phyloP scores from a whole-genome alignment of 352 stramenopile species.

The Globisporangium echinulatum region DNA sequence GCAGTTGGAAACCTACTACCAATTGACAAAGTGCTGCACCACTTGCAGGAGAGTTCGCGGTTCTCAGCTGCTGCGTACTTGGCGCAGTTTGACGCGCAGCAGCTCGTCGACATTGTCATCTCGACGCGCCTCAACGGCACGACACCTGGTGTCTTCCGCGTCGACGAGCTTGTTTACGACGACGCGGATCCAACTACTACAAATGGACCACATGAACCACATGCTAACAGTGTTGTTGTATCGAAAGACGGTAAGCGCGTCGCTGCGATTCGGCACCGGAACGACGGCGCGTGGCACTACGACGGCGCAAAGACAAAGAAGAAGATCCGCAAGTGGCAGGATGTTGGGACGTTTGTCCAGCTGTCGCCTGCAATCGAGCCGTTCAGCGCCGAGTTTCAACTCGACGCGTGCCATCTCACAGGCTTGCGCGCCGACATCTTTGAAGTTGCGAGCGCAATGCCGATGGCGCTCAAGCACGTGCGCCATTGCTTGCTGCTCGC shows the following conservation, averaged over 20 bases:
- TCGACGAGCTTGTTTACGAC: slow-evolving; percentile 46
- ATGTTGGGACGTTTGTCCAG: slow-evolving; percentile 50
- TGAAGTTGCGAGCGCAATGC: slow-evolving; percentile 77
- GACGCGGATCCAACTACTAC: slow-evolving; percentile 6
- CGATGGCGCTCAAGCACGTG: slow-evolving; percentile 82
- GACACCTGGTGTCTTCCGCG: slow-evolving; percentile 45
- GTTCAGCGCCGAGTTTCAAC: slow-evolving; percentile 32
- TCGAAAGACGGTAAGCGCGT: slow-evolving; percentile 26
- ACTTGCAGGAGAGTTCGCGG: slow-evolving; percentile 48
- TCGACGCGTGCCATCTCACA: slow-evolving; percentile 57
- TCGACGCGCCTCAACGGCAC: slow-evolving; percentile 66
- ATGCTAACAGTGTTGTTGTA: slow-evolving; percentile 10
- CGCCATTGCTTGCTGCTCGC: slow-evolving; percentile 63
- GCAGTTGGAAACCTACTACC: slow-evolving; percentile 56
- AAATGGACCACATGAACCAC: neutral
- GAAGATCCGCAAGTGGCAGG: slow-evolving; percentile 58
- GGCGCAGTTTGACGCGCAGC: slow-evolving; percentile 29
- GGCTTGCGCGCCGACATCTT: slow-evolving; percentile 76
- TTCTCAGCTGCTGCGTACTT: slow-evolving; percentile 49
- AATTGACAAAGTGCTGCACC: slow-evolving; percentile 58
- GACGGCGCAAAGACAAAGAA: slow-evolving; percentile 66
- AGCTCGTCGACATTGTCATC: slow-evolving; percentile 66
- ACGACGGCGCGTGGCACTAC: slow-evolving; percentile 47
- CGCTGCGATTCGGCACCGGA: slow-evolving; percentile 34
- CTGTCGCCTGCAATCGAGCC: slow-evolving; percentile 56